Evolutionary conservation across 2,329 filamentous ascomycete species (phyloP).

Genomic region (Chaetomiaceae sp.): DNA sequence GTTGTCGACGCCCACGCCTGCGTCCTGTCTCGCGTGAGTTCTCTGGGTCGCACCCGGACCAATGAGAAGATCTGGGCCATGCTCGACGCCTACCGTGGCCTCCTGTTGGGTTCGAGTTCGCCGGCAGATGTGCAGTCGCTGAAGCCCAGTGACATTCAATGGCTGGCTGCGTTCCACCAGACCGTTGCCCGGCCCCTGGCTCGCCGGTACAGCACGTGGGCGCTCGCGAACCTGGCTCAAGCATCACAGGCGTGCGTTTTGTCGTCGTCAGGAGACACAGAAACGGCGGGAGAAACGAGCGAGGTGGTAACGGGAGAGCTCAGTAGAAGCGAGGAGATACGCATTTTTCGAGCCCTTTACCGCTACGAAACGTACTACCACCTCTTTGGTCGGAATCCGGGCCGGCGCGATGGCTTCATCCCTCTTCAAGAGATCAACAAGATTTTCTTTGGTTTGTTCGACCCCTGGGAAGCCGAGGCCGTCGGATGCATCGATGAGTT

Average conservation of each 20-base stretch:
- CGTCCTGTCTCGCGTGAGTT: neutral
- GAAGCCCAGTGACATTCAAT: neutral
- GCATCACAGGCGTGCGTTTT: neutral
- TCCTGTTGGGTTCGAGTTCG: neutral
- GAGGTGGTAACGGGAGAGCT: too few species aligned
- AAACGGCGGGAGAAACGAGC: too few species aligned
- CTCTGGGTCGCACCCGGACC: neutral
- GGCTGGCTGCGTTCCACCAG: neutral
- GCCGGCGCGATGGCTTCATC: neutral
- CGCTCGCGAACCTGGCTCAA: neutral
- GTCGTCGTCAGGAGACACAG: too few species aligned
- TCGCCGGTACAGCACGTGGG: neutral
- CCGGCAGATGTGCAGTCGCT: neutral
- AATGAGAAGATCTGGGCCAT: neutral
- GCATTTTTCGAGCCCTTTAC: neutral
- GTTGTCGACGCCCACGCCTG: neutral
- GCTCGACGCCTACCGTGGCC: neutral
- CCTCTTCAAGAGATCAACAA: neutral
- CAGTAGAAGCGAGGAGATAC: slow-evolving; percentile 1
- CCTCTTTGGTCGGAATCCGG: neutral
- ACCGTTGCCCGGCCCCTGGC: neutral
- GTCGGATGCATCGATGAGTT: neutral
- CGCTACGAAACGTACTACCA: slow-evolving; percentile 4
- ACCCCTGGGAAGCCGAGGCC: slow-evolving; percentile 4
- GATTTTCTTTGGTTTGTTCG: neutral